Evolutionary conservation across 2,329 filamentous ascomycete species (phyloP), one percentile per base, ranked within the genome.

Genomic region (Zasmidium angulare): DNA sequence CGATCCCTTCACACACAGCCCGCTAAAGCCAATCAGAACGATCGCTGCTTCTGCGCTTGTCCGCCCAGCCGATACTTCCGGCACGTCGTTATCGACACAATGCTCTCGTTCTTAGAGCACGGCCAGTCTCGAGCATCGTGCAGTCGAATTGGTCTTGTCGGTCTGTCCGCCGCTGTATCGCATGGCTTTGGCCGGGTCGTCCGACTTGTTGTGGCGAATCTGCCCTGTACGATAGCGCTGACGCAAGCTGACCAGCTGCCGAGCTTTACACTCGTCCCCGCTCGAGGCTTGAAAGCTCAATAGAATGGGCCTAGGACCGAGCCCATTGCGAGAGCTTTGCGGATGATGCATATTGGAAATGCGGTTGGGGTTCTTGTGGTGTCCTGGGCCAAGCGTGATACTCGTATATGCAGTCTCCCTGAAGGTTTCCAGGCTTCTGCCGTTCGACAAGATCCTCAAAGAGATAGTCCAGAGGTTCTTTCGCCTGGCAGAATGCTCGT

Each of bases 21-120:
- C 17, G 57, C 50, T 11, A 51, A 53, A 47, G 31, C 58, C 53
- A 60, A 56, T 60, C 53, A 56, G 49, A 56, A 21, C 31, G 40
- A 46, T 43, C 48, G 53, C 43, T 40, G 51, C 22, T 40, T 57
- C 12, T 50, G 48, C 46, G 52, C 26, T 50, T 56, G 56, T 53
- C 51, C 48, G 46, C 29, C 49, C 49, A 50, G 49, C 49, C 49
- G 49, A 50, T 11, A 50, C 24, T 29, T 26, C 49, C 49, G 49
- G 49, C 49, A 12, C 49, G 14, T 11, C 24, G 9, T 50, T 50
- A 7, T 50, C 24, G 17, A 21, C 49, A 50, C 7, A 43, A 7
- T 43, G 36, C 36, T 3, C 36, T 43, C 36, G n/a, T 43, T 43
- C 36, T 43, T 7, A 3, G 7, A 17, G n/a, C 36, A 7, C 7